Evolutionary conservation across 108 stramenopile species (phyloP).

Genomic region (Cyclostephanos invisitatus): DNA sequence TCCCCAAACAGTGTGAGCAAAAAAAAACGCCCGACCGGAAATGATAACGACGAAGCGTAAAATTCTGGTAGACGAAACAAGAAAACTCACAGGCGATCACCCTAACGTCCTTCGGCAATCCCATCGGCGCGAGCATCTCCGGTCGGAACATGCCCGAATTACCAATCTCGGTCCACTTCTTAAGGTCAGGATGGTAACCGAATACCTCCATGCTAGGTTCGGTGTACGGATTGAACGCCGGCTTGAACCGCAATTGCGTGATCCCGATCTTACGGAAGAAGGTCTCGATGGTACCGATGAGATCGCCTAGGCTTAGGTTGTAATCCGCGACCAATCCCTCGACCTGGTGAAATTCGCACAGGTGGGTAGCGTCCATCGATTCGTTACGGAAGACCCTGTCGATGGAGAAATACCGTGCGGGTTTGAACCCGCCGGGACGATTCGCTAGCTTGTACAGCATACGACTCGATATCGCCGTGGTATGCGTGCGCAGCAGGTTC

Average conservation of each 20-base stretch:
- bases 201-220: constrained; percentile 99
- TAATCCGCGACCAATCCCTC: constrained; percentile 99
- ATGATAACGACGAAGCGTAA: neutral
- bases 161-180: constrained; percentile 99
- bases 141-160: constrained; percentile 99
- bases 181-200: constrained; percentile 99
- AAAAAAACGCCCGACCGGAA: neutral
- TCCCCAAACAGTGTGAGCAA: neutral
- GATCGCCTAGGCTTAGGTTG: constrained; percentile 93
- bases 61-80: neutral
- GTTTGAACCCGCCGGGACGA: constrained; percentile 95
- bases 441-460: constrained; percentile 97
- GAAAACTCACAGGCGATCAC: constrained; percentile 86
- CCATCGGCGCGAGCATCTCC: constrained; percentile 99
- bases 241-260: constrained; percentile 98
- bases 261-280: constrained; percentile 99
- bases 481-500: constrained; percentile 97
- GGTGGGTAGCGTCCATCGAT: constrained; percentile 99
- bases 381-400: constrained; percentile 99
- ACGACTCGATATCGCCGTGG: constrained; percentile 95
- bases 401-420: constrained; percentile 95
- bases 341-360: constrained; percentile 99
- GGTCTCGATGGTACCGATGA: constrained; percentile 98
- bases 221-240: constrained; percentile 99
- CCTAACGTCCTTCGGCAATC: constrained; percentile 98